These are phyloP conservation scores for Podila epigama DNA, from an alignment of 192 early-diverging fungal species.

Conservation along the genomic window DNA sequence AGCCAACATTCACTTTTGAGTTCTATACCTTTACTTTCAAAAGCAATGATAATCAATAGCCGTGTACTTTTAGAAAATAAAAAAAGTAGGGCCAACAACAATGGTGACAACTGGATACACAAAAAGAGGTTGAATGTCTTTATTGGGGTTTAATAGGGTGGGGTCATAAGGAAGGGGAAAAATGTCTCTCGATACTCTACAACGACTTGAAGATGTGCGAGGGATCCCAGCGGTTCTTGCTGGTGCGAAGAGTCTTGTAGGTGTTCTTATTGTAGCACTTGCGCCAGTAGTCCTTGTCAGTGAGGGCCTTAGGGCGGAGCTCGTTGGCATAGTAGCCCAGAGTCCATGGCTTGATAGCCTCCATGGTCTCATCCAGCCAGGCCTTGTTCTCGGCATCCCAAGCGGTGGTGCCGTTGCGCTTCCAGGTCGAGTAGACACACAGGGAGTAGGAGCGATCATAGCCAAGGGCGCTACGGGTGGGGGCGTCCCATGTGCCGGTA, in stretches of 20 bases:
- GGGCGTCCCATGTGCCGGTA: constrained; percentile 48
- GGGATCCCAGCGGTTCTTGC: constrained; percentile 49
- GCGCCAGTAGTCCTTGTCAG: constrained; percentile 38
- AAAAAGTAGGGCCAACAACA: too few species aligned
- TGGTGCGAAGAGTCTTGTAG: constrained; percentile 30
- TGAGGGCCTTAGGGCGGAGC: constrained; percentile 40
- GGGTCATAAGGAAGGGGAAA: neutral
- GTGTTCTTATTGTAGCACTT: constrained; percentile 48
- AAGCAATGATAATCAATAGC: too few species aligned
- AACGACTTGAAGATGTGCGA: constrained; percentile 42
- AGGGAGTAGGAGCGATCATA: constrained; percentile 43
- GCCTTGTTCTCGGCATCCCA: constrained; percentile 39
- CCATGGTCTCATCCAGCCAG: constrained; percentile 50
- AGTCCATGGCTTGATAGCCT: constrained; percentile 43
- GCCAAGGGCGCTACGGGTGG: constrained; percentile 30
- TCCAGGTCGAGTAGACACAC: constrained; percentile 46
- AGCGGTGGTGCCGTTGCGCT: constrained; percentile 37
- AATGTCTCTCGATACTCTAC: neutral
- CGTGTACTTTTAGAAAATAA: too few species aligned
- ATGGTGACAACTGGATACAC: too few species aligned
- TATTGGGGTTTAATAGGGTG: too few species aligned
- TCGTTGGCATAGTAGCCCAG: constrained; percentile 47
- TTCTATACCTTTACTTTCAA: too few species aligned
- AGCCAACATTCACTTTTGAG: too few species aligned
- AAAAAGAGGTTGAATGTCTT: neutral